Evolutionary conservation across 2,329 filamentous ascomycete species (phyloP), one percentile per base, ranked within the genome.

Genomic region (Endothia cerciana): DNA sequence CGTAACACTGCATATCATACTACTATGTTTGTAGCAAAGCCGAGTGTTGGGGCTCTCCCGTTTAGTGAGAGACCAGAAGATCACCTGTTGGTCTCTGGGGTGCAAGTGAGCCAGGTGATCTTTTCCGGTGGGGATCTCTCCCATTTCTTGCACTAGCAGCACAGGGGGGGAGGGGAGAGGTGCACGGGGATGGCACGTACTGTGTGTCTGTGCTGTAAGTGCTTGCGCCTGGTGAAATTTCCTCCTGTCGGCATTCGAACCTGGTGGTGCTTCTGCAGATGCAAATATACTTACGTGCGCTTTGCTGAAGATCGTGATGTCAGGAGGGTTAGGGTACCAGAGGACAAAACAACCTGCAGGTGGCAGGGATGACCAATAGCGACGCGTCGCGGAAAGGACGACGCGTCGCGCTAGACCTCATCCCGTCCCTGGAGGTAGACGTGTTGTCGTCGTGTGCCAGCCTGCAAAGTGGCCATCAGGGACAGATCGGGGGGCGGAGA

Each of bases 391-490:
- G 22, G 57, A 25, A 49, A 15, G 1, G 3, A 43, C 25, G 19
- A 40, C 57, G 57, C 57, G 40, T 60, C 57, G 57, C 57, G 57
- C 33, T 45, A 11, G 45, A 60, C 57, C 57, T 60, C 57, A 45
- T 38, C 10, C 45, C 57, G 41, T 43, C 22, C 28, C n/a, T 2
- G 8, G 15, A 11, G 2, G 22, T n/a, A 33, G 49, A 53, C 28
- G 30, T 10, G 13, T 53, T n/a, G 28, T 15, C 25, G 28, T 51
- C 47, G 13, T 28, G 28, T 53, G 49, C n/a, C 28, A 25, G 28
- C 49, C 17, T 6, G 28, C 30, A 36, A 28, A 19, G 28, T 36
- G 51, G 10, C 19, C 36, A 19, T 55, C 17, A 5, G 11, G 51
- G 15, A 15, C 3, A 3, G 6, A 17, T 13, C 17, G 6, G 25